Conservation (phyloP, 1,284 basidiomycete species). For the Tausonia pullulans region DNA sequence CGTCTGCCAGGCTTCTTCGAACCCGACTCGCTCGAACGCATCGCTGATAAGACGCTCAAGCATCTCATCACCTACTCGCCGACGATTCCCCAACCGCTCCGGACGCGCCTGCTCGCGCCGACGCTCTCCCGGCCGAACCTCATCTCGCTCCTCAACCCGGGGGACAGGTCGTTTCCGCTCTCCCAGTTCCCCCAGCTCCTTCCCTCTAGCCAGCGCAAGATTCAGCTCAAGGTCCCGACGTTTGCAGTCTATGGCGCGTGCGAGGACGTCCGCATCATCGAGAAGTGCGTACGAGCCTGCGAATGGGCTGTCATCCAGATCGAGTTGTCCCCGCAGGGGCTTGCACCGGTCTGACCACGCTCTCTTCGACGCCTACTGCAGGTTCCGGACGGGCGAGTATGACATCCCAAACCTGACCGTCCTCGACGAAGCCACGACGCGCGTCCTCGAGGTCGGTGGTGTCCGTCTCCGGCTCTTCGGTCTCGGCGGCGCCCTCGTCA, state of each 20-base stretch:
- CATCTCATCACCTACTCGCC: conserved; percentile 97
- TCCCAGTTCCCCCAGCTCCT: conserved; percentile 91
- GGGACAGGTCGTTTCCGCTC: conserved; percentile 41
- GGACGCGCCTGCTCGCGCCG: conserved; percentile 65
- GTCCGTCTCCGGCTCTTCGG: conserved; percentile 87
- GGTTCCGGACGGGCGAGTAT: conserved; percentile 67
- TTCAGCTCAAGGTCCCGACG: conserved; percentile 18
- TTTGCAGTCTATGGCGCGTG: conserved; percentile 84
- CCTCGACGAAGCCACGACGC: conserved; percentile 87
- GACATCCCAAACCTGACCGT: conserved; percentile 77
- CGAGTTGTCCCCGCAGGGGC: too few species aligned
- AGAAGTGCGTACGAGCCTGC: conserved; percentile 42
- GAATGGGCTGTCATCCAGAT: too few species aligned
- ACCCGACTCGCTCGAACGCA: conserved; percentile 66
- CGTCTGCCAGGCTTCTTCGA: conserved; percentile 62
- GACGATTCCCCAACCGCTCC: conserved; percentile 72
- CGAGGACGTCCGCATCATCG: conserved; percentile 85
- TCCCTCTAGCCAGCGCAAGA: conserved; percentile 47
- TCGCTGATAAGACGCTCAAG: conserved; percentile 87
- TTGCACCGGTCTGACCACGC: too few species aligned
- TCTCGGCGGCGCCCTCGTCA: conserved; percentile 87
- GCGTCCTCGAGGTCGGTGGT: conserved; percentile 80
- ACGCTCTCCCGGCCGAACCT: conserved; percentile 41
- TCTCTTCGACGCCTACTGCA: too few species aligned
- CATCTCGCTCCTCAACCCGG: conserved; percentile 46